Percentiles rank a stretch among this genome's conserved stretches.
These are phyloP conservation scores for Betula pendula DNA, from an alignment of 306 rosid genomes.

Conservation along the genomic window DNA sequence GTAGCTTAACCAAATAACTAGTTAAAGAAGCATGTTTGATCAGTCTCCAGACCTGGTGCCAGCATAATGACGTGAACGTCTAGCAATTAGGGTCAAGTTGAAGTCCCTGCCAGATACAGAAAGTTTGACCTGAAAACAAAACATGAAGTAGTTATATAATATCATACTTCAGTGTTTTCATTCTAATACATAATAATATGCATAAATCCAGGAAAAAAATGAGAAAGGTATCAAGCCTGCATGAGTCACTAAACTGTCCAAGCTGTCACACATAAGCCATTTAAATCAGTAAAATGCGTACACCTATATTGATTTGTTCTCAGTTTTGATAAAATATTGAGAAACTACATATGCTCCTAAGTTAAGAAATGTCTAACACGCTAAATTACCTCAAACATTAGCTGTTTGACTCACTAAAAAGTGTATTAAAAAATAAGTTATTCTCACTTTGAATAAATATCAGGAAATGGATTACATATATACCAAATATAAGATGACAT, in stretches of 20 bases:
- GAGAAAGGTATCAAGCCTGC: constrained; percentile 19
- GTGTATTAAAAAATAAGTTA: neutral
- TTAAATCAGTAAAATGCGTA: constrained; percentile 19
- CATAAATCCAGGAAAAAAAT: constrained; percentile 6
- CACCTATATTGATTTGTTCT: constrained; percentile 3
- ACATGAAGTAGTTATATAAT: constrained; percentile 33
- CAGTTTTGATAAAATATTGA: constrained; percentile 17
- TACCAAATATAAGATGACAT: too few relatives aligned
- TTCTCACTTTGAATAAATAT: constrained; percentile 26
- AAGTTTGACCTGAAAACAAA: constrained; percentile 65
- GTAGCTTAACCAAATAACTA: constrained; percentile 16
- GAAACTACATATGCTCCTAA: constrained; percentile 27
- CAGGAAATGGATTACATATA: constrained; percentile 30
- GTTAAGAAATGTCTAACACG: neutral
- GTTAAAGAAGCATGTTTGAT: constrained; percentile 18
- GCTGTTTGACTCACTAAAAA: constrained; percentile 25
- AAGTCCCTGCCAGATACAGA: constrained; percentile 61
- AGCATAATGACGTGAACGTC: constrained; percentile 97
- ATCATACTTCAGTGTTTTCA: constrained; percentile 11
- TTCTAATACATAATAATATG: constrained; percentile 11
- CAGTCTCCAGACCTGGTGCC: constrained; percentile 79
- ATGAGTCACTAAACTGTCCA: constrained; percentile 19
- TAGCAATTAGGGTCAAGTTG: constrained; percentile 75
- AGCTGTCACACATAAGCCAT: constrained; percentile 8
- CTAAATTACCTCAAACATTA: constrained; percentile 10